Evolutionary conservation across 148 eudicot species (phyloP).

Genomic region (Arctostaphylos glauca): DNA sequence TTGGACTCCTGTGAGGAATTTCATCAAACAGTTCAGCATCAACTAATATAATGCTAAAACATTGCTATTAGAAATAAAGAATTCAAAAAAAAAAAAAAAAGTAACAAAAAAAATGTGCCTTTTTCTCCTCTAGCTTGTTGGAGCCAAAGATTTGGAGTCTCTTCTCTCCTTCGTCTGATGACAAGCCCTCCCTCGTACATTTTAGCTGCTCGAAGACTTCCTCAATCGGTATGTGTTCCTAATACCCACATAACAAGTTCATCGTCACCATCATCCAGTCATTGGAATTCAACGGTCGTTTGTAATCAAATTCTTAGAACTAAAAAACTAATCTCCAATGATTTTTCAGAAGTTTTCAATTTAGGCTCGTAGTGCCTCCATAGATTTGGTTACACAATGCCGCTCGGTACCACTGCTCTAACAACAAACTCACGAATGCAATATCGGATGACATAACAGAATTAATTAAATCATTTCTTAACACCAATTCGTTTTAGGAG

Average conservation of each 20-base stretch:
- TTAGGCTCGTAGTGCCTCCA: too few relatives aligned
- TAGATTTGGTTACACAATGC: too few relatives aligned
- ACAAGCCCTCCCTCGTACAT: conserved; percentile 56
- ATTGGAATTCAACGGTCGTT: too few relatives aligned
- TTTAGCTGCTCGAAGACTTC: conserved; percentile 54
- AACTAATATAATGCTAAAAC: background rate
- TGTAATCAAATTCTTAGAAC: too few relatives aligned
- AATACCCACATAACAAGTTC: background rate
- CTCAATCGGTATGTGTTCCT: conserved; percentile 59
- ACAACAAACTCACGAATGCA: too few relatives aligned
- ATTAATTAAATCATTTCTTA: too few relatives aligned
- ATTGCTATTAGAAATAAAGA: background rate
- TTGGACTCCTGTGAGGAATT: conserved; percentile 25
- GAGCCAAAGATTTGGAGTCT: conserved; percentile 62
- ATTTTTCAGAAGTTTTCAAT: too few relatives aligned
- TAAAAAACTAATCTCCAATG: too few relatives aligned
- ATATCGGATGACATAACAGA: too few relatives aligned
- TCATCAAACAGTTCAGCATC: background rate
- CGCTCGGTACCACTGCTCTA: too few relatives aligned
- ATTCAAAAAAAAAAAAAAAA: background rate
- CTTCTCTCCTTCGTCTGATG: conserved; percentile 44
- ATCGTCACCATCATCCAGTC: too few relatives aligned
- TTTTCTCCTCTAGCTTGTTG: conserved; percentile 75
- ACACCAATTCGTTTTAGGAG: too few relatives aligned
- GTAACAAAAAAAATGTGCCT: conserved; percentile 27